Conservation (phyloP, 352 stramenopile species). For the Aphanomyces astaci region DNA sequence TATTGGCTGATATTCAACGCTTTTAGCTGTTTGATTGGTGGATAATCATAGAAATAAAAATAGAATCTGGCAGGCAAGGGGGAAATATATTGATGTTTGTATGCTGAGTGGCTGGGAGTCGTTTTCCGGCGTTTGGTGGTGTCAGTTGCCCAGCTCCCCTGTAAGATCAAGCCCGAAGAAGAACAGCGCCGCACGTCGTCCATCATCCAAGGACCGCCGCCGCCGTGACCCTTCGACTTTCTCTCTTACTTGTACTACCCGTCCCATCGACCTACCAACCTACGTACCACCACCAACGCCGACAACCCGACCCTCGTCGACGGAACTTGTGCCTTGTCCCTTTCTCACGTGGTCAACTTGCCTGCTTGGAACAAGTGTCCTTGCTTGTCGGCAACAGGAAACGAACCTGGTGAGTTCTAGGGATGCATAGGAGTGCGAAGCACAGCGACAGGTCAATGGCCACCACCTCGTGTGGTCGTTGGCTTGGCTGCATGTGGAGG, state of each 20-base stretch:
- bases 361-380: neutral
- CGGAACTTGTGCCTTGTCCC: neutral
- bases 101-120: neutral
- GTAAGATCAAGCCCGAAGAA: neutral
- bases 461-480: too few species aligned
- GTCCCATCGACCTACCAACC: neutral
- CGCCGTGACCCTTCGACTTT: too few species aligned
- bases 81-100: neutral
- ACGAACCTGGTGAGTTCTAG: neutral
- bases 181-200: neutral
- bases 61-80: neutral
- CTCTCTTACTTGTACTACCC: neutral
- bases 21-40: neutral
- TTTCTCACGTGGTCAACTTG: neutral
- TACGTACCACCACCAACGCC: neutral
- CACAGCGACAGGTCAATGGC: too few species aligned
- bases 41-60: neutral
- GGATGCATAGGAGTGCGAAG: neutral
- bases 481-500: too few species aligned
- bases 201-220: too few species aligned
- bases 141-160: slow-evolving; percentile 15
- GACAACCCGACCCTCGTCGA: neutral
- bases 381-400: neutral
- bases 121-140: neutral
- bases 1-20: neutral